These are phyloP conservation scores for Talaromyces wortmannii DNA, from an alignment of 495 filamentous ascomycete species.

Conservation along the genomic window DNA sequence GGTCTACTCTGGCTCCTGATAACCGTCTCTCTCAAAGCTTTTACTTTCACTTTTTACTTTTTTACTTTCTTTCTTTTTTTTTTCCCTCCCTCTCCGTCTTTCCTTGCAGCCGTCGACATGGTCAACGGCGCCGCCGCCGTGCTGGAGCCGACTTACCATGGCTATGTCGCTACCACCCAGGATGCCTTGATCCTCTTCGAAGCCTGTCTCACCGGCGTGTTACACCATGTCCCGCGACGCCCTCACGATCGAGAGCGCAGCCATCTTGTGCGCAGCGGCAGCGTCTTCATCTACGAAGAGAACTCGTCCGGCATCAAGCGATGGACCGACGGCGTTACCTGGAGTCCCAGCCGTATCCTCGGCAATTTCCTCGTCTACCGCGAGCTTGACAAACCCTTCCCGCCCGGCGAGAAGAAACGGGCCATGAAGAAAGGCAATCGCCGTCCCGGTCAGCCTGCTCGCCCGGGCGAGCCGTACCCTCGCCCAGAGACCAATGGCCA, in stretches of 20 bases:
- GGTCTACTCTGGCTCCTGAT: no score
- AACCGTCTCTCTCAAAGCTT: neutral
- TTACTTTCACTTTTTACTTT: neutral
- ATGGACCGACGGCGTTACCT: slow-evolving; percentile 86
- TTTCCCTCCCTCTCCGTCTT: slow-evolving; percentile 1
- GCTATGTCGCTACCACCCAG: slow-evolving; percentile 63
- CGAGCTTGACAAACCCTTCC: slow-evolving; percentile 73
- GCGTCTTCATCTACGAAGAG: slow-evolving; percentile 87
- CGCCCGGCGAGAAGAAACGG: slow-evolving; percentile 83
- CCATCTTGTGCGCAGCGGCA: slow-evolving; percentile 70
- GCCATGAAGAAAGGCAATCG: slow-evolving; percentile 65
- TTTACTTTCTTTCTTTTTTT: neutral
- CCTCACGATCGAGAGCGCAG: slow-evolving; percentile 79
- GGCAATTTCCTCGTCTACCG: slow-evolving; percentile 88
- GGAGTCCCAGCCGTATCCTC: slow-evolving; percentile 86
- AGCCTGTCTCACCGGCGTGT: slow-evolving; percentile 58
- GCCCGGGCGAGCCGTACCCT: slow-evolving; percentile 47
- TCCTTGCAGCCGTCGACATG: slow-evolving; percentile 20
- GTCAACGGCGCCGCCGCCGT: slow-evolving; percentile 38
- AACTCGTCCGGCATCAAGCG: slow-evolving; percentile 83
- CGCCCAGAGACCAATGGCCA: slow-evolving; percentile 38
- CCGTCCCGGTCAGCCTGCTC: slow-evolving; percentile 26
- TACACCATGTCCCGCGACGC: slow-evolving; percentile 70
- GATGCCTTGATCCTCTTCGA: slow-evolving; percentile 75
- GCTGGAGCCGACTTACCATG: slow-evolving; percentile 53